These are phyloP conservation scores for Podospora fimiseda DNA, from an alignment of 495 filamentous ascomycete genomes.

Conservation along the genomic window DNA sequence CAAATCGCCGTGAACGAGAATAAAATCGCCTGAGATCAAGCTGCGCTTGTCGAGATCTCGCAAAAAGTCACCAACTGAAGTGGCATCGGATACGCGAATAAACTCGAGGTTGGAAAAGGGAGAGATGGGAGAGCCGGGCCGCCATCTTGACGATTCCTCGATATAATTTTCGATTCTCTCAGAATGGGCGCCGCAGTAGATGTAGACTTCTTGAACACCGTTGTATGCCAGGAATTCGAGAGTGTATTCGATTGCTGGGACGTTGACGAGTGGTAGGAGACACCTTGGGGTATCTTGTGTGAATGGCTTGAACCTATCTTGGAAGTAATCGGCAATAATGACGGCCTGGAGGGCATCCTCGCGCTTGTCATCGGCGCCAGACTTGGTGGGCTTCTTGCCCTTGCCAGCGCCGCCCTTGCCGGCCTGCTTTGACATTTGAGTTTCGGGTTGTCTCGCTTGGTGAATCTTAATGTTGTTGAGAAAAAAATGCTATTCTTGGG, in stretches of 20 bases:
- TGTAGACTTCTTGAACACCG: conserved; percentile 82
- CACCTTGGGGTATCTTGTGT: conserved; percentile 88
- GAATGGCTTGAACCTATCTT: conserved; percentile 85
- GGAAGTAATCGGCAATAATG: conserved; percentile 86
- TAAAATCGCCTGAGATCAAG: conserved; percentile 83
- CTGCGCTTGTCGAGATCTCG: conserved; percentile 84
- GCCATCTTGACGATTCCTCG: conserved; percentile 40
- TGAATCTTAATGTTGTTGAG: neutral
- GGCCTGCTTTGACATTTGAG: conserved; percentile 41
- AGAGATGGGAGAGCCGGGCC: conserved; percentile 50
- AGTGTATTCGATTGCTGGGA: conserved; percentile 93
- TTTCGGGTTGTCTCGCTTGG: neutral
- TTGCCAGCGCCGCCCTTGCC: conserved; percentile 38
- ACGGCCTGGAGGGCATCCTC: conserved; percentile 90
- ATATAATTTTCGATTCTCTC: conserved; percentile 85
- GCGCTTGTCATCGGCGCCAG: conserved; percentile 55
- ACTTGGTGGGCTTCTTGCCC: conserved; percentile 52
- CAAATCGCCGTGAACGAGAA: conserved; percentile 90
- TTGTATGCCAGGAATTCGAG: conserved; percentile 93
- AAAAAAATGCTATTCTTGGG: no score
- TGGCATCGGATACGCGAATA: conserved; percentile 74
- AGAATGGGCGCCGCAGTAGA: conserved; percentile 88
- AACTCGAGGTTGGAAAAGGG: conserved; percentile 80
- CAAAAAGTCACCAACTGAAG: conserved; percentile 89
- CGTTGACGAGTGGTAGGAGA: conserved; percentile 88